These are phyloP conservation scores for Aphanocladium album DNA, from an alignment of 2,329 filamentous ascomycete genomes.

Conservation along the genomic window DNA sequence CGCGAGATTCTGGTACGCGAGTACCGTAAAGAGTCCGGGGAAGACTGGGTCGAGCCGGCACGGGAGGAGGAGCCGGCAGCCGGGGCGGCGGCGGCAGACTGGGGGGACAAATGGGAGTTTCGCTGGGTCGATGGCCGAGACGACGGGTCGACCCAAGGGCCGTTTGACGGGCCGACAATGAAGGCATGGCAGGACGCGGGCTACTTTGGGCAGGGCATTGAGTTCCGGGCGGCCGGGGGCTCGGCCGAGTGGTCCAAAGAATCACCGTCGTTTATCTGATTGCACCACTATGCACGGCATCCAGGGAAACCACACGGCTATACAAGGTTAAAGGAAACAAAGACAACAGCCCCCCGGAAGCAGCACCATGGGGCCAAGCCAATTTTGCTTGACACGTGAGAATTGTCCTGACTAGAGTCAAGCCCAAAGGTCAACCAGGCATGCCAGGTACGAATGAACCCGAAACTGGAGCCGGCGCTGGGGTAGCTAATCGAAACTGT, in stretches of 20 bases:
- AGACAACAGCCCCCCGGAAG: too few relatives aligned
- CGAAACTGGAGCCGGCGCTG: neutral
- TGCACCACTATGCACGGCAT: neutral
- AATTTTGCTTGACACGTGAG: neutral
- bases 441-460: neutral
- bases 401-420: neutral
- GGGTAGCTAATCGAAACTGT: neutral
- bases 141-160: conserved; percentile 72
- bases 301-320: neutral
- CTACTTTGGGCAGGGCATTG: conserved; percentile 88
- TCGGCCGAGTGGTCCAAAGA: conserved; percentile 49
- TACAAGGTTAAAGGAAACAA: neutral
- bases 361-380: neutral
- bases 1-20: conserved; percentile 78
- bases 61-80: conserved; percentile 65
- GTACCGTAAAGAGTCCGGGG: conserved; percentile 79
- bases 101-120: conserved; percentile 67
- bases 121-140: conserved; percentile 87
- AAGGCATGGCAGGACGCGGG: conserved; percentile 85
- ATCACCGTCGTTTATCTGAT: conserved; percentile 44
- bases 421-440: too few relatives aligned
- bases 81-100: conserved; percentile 35
- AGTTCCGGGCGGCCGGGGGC: conserved; percentile 60
- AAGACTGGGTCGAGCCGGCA: conserved; percentile 65
- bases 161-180: conserved; percentile 83